A percentile compares a stretch with the other conserved stretches of the same genome.
Conservation (phyloP, 805 yeast species). For the Metschnikowia shivogae region DNA sequence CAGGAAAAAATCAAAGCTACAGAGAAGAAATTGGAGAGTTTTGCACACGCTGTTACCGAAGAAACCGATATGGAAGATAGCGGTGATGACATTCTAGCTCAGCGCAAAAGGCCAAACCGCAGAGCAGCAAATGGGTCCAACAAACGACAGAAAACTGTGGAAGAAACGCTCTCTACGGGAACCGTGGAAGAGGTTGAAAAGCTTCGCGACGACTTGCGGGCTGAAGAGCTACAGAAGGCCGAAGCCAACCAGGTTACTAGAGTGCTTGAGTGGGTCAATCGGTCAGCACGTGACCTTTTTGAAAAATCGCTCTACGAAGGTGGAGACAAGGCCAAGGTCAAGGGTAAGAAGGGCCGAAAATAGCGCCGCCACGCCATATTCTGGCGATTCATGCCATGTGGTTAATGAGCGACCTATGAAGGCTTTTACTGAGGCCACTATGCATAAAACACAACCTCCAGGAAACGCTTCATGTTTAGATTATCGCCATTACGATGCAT, state of each 20-base stretch:
- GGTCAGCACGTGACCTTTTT: constrained; percentile 47
- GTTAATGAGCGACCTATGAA: too few species aligned
- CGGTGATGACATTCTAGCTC: constrained; percentile 22
- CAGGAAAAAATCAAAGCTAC: constrained; percentile 11
- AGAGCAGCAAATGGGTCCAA: constrained; percentile 25
- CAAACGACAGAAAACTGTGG: constrained; percentile 35
- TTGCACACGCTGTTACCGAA: constrained; percentile 6
- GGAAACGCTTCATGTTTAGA: too few species aligned
- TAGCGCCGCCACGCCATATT: constrained; percentile 8
- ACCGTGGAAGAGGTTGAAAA: constrained; percentile 22
- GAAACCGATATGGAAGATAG: constrained; percentile 26
- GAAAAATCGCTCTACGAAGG: constrained; percentile 60
- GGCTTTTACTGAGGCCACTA: background rate
- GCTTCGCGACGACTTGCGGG: constrained; percentile 24
- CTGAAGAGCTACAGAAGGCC: constrained; percentile 29
- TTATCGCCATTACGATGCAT: too few species aligned
- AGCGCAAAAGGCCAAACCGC: constrained; percentile 31
- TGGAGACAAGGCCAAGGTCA: constrained; percentile 31
- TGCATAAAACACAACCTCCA: background rate
- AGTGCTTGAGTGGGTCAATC: constrained; percentile 60
- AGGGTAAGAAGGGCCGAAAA: constrained; percentile 16
- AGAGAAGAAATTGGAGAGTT: constrained; percentile 5
- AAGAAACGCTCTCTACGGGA: constrained; percentile 29
- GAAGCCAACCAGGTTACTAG: constrained; percentile 41
- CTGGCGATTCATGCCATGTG: background rate